Percentiles rank a stretch among this genome's conserved stretches.
These are phyloP conservation scores for Starmera dryadoides DNA, from an alignment of 805 yeast genomes.

Conservation along the genomic window DNA sequence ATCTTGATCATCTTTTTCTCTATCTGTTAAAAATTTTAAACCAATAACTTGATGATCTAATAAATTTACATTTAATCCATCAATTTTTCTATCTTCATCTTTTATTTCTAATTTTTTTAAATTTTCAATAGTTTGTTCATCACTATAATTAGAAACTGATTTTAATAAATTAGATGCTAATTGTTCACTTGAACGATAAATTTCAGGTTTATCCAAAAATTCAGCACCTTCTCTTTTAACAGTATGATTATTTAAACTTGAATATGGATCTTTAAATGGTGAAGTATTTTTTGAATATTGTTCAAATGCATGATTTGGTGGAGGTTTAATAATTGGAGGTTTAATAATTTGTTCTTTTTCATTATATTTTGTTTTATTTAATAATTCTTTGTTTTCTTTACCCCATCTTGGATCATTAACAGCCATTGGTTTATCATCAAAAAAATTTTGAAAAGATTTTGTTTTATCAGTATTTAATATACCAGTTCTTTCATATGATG, in stretches of 20 bases:
- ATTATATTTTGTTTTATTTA: background rate
- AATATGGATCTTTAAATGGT: slow-evolving; percentile 18
- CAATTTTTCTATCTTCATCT: slow-evolving; percentile 19
- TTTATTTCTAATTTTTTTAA: slow-evolving; percentile 7
- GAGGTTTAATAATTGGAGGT: slow-evolving; percentile 5
- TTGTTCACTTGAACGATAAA: slow-evolving; percentile 5
- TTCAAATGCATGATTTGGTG: slow-evolving; percentile 8
- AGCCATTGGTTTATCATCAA: slow-evolving; percentile 12
- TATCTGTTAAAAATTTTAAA: slow-evolving; percentile 28
- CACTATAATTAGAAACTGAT: slow-evolving; percentile 9
- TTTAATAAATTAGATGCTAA: slow-evolving; percentile 9
- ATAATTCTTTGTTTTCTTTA: slow-evolving; percentile 6
- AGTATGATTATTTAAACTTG: slow-evolving; percentile 9
- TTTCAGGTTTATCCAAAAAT: slow-evolving; percentile 11
- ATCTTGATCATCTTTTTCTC: slow-evolving; percentile 25
- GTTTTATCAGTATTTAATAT: slow-evolving; percentile 1
- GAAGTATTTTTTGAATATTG: slow-evolving; percentile 13
- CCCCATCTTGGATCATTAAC: slow-evolving; percentile 18
- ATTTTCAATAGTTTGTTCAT: slow-evolving; percentile 9
- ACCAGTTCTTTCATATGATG: background rate
- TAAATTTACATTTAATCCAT: slow-evolving; percentile 31
- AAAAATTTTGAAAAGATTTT: slow-evolving; percentile 10
- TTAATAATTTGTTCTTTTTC: background rate
- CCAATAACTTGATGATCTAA: slow-evolving; percentile 43
- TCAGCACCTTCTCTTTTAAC: slow-evolving; percentile 11